Base-by-base conservation (phyloP, 202 grass and related monocot species). In the Bolboschoenoplectus hybrid region DNA sequence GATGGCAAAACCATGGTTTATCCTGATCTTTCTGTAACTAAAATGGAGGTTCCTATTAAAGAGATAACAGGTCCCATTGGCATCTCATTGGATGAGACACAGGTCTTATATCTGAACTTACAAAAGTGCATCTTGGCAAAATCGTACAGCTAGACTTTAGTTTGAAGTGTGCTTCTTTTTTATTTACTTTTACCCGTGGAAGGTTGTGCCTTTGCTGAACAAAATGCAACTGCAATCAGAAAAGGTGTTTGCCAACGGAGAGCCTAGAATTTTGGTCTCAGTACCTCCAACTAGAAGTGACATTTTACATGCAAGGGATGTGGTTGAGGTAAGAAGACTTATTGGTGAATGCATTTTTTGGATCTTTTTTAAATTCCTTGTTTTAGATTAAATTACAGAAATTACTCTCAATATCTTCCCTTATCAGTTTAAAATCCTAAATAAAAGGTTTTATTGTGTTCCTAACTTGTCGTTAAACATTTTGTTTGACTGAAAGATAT, bases 211-310 rank as follows among this genome's bases (percentile, higher is more conserved):
- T 64, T 90, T 95, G 78, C 85, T 98, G 64, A 98, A 94, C 63
- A 98, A 94, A 90, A 98, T 98, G 93, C 96, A 98, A 90, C 58
- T 98, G 74, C 90, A 91, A 95, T 93, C 96, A 44, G 86, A 89
- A 87, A 89, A 58, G 51, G 72, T 67, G 41, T n/a, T 71, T 52
- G 85, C 86, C 52, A 86, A 87, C n/a, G 90, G 85, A 16, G 73
- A 90, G 35, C 46, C 85, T 92, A 70, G 66, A 69, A 92, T 98
- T 88, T 67, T 82, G n/a, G 87, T 94, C 10, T 92, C 91, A 76
- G 90, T 98, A 80, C 96, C 93, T 91, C 93, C 96, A 64, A 95
- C 96, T n/a, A 93, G 96, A 88, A 98, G 96, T 80, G 96, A 98
- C 67, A 91, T 98, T 90, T 64, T 98, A 56, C 96, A 98, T 85